A percentile compares a stretch with the other conserved stretches of the same genome.
Evolutionary conservation across 1,284 basidiomycete species (phyloP).

Genomic region (Melampsora larici-populina): DNA sequence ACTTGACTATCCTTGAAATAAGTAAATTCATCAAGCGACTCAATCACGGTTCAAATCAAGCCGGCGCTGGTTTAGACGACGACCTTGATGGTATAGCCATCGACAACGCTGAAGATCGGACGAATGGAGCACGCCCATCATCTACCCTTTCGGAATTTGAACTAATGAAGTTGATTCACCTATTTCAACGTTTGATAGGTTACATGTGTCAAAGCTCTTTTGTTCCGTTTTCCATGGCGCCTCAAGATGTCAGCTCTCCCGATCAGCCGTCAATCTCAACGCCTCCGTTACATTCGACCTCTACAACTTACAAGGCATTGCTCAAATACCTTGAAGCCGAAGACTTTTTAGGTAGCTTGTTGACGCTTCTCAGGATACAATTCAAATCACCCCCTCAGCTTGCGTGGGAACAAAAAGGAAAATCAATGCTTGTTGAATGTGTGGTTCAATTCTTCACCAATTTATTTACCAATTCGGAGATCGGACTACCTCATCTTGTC

Average conservation of each 20-base stretch:
- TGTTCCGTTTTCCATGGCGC: not conserved
- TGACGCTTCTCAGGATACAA: not conserved
- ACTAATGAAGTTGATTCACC: not conserved
- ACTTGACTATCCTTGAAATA: not conserved
- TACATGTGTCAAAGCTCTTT: not conserved
- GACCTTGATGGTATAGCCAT: not conserved
- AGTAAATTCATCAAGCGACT: not conserved
- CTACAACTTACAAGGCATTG: not conserved
- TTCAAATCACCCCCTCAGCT: not conserved
- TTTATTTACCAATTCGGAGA: not conserved
- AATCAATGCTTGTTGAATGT: constrained; percentile 1
- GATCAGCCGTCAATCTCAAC: not conserved
- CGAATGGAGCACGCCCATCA: not conserved
- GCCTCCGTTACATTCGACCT: not conserved
- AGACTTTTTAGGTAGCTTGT: not conserved
- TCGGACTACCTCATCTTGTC: not conserved
- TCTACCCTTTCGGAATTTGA: not conserved
- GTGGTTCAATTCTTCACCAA: not conserved
- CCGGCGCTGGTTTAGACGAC: not conserved
- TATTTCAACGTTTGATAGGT: constrained; percentile 7
- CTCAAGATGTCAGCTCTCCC: not conserved
- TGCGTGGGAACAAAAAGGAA: not conserved
- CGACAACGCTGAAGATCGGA: not conserved
- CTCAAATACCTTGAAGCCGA: not conserved
- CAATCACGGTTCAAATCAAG: not conserved